Base-by-base conservation (phyloP, 768 basidiomycete genomes). In the Megacollybia marginata region DNA sequence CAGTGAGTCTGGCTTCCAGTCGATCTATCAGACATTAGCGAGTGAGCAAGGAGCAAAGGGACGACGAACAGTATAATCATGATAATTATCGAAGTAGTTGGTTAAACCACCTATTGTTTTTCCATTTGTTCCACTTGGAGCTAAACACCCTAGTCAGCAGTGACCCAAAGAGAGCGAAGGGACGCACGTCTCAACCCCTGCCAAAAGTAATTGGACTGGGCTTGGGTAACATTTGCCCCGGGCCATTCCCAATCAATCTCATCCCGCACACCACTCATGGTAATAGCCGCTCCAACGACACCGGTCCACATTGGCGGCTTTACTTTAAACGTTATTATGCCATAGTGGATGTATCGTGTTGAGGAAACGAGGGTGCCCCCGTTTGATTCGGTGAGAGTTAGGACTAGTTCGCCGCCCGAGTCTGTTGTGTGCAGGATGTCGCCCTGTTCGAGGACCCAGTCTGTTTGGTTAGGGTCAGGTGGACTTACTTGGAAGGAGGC, bases 201-300 rank as follows among this genome's bases (percentile, higher is more conserved):
- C 85, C 85, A 90, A 69, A 88, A 90, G 56, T 70, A 84, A 61
- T 92, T 92, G 34, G 80, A 82, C 66, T 94, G 91, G 9, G 73
- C 90, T 48, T 81, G 59, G 1, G 76, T 78, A 2, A 80, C 83
- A 16, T 65, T 59, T 42, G 69, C 69, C 6, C 87, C 86, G 48
- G 87, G 84, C 58, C 82, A 91, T 61, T 90, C 88, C 88, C 89
- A 90, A 55, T 92, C 88, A 47, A 92, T 87, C 61, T 91, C 89
- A 59, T 89, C 86, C 62, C 86, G 89, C 57, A 90, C 74, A 55
- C 83, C 79, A 55, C 78, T 80, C 90, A 92, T 92, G 6, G 83
- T 88, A 66, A 86, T 86, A 9, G 91, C 90, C 1, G 85, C 2
- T 83, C n/a, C n/a, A 47, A 94, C 85, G 8, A 93, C 82, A 32